Evolutionary conservation across 2,329 filamentous ascomycete species (phyloP).

Genomic region (Venturia effusa): DNA sequence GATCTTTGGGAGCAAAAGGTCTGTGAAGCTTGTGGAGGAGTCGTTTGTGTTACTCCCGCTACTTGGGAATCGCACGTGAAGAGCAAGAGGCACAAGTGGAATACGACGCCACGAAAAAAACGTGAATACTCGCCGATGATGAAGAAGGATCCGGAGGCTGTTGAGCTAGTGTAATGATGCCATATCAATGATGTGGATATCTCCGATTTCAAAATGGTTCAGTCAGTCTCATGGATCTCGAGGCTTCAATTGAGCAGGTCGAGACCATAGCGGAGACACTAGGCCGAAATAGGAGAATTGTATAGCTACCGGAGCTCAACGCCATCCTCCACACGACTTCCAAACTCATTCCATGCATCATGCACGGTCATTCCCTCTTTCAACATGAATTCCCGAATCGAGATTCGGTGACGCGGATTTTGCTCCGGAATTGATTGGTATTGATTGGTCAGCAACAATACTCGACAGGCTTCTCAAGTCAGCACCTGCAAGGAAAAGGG

Average conservation of each 20-base stretch:
- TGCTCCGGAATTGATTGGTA: background rate
- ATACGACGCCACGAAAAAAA: background rate
- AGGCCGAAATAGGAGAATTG: background rate
- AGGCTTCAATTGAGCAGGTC: background rate
- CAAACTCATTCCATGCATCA: background rate
- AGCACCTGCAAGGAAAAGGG: background rate
- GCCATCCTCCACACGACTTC: background rate
- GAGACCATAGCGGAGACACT: background rate
- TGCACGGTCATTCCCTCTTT: background rate
- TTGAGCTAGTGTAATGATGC: background rate
- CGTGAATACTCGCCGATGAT: background rate
- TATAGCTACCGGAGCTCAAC: background rate
- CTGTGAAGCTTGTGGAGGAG: slow-evolving; percentile 61
- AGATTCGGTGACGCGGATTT: background rate
- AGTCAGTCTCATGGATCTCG: background rate
- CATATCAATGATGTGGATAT: background rate
- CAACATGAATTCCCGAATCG: background rate
- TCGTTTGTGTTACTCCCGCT: slow-evolving; percentile 43
- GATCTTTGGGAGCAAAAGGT: slow-evolving; percentile 41
- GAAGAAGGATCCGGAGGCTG: background rate
- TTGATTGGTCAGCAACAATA: slow-evolving; percentile 2
- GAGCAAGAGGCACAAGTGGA: slow-evolving; percentile 13
- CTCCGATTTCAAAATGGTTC: background rate
- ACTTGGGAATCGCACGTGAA: slow-evolving; percentile 44
- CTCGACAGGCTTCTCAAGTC: background rate